Evolutionary conservation across 495 filamentous ascomycete species (phyloP), one percentile per base, ranked within the genome.

Genomic region (Thermochaetoides thermophila): DNA sequence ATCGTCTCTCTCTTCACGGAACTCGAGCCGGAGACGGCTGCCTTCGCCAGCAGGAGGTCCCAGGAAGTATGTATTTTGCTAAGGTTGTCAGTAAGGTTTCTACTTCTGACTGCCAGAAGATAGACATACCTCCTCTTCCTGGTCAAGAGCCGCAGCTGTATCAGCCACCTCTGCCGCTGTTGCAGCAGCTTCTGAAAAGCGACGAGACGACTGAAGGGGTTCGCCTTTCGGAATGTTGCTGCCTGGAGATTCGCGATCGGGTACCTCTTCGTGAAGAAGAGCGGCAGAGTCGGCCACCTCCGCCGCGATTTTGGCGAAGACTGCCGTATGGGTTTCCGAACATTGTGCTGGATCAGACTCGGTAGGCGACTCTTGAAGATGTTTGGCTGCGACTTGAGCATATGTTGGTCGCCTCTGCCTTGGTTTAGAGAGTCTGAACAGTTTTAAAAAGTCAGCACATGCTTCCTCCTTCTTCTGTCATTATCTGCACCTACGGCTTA

Each of bases 141-240:
- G n/a, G 13, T 56, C 51, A 32, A 55, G 44, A 8, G 36, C 30
- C 39, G 55, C 45, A 5, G 63, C 62, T 16, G 50, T 55, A 28
- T 67, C 60, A 16, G 62, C 57, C n/a, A 64, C 62, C 38, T 71
- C 63, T 9, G 60, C 59, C 5, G 65, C 59, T 5, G 50, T 57
- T 17, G 45, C 50, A 12, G 59, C 58, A 22, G 59, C 43, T 19
- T 68, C 49, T n/a, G n/a, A n/a, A n/a, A n/a, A n/a, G n/a, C n/a
- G n/a, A n/a, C n/a, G n/a, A 10, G 49, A 31, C 32, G 61, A 59
- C 16, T 47, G 55, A 22, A 52, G 54, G 7, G 43, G 34, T 2
- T 52, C 20, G 53, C 29, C 51, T 35, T 11, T 50, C 45, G 32
- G 50, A 40, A 24, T 38, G 37, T 12, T 54, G 39, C 46, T 48